A percentile compares a stretch with the other conserved stretches of the same genome.
Conservation (phyloP, 306 rosid species). For the Lupinus albus region DNA sequence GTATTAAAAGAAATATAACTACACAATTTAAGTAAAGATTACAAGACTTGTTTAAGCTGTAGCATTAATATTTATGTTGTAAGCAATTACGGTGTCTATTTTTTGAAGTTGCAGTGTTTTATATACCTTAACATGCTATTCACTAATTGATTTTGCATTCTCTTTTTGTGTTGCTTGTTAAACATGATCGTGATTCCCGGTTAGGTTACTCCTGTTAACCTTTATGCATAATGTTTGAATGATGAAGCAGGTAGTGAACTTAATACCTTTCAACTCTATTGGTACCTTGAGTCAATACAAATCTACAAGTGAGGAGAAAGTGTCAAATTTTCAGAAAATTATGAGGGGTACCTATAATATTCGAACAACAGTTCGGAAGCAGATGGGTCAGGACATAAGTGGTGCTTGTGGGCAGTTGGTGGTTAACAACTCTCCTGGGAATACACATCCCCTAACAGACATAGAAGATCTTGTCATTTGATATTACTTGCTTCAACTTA, state of each 20-base stretch:
- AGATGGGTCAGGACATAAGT: constrained; percentile 70
- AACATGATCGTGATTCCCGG: background rate
- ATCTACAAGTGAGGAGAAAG: constrained; percentile 71
- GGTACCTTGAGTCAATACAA: constrained; percentile 77
- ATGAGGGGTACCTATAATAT: constrained; percentile 75
- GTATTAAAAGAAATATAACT: background rate
- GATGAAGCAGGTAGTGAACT: constrained; percentile 80
- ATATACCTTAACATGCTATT: constrained; percentile 2
- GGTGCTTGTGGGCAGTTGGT: too few relatives aligned
- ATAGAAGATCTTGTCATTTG: constrained; percentile 83
- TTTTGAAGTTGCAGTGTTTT: background rate
- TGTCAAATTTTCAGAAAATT: constrained; percentile 72
- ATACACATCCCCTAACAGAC: constrained; percentile 57
- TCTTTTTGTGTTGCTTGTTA: background rate
- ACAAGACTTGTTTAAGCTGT: background rate
- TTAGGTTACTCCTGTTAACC: constrained; percentile 22
- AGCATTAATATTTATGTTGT: constrained; percentile 3
- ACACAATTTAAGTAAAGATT: background rate
- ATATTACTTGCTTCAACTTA: constrained; percentile 37
- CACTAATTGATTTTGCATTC: constrained; percentile 1
- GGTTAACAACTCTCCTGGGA: constrained; percentile 42
- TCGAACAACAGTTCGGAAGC: constrained; percentile 83
- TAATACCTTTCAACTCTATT: constrained; percentile 93
- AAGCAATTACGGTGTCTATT: background rate
- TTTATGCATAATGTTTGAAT: constrained; percentile 30